Evolutionary conservation across 768 basidiomycete species (phyloP), one percentile per base, ranked within the genome.

Genomic region (Chalciporus chontae): DNA sequence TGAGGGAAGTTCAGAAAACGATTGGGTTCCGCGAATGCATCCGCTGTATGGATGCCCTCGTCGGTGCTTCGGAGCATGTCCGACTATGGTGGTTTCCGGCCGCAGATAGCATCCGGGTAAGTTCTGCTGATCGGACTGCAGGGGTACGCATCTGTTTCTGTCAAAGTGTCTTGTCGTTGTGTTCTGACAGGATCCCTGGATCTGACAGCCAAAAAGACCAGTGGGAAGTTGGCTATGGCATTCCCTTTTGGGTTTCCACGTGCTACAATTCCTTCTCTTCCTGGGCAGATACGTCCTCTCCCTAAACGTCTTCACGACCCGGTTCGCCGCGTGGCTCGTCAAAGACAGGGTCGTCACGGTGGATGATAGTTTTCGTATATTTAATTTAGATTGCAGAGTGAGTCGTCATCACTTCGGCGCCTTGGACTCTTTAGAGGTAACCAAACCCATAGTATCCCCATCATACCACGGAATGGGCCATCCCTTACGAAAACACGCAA

Each of bases 41-140:
- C 47, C 58, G 67, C 24, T 69, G 75, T 46, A 61, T 91, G n/a
- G 79, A 87, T 50, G 51, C 65, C 3, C 64, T 89, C 43, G 80
- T 76, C 24, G 61, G 58, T 43, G 73, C 82, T n/a, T 84, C 89
- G 2, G 81, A 99, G 68, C 92, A 96, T 65, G 88, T 90, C n/a
- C 77, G 93, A 15, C 76, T 93, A 15, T 96, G 91, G 90, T 99
- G 94, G 94, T 95, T 85, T 70, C 93, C 94, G 3, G 83, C 87
- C 43, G 77, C 82, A 13, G 84, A 85, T 50, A 69, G 70, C 29
- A 75, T 95, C 43, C 79, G 90, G 32, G 78, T 88, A 44, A 87
- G 84, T 61, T 73, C 82, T 54, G 77, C 85, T 27, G 78, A 90
- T 69, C 79, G 94, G 51, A 90, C 91, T 5, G 64, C 65, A 47